These are phyloP conservation scores for Rhodomyrtus psidioides DNA, from an alignment of 441 rosid species.

Conservation along the genomic window DNA sequence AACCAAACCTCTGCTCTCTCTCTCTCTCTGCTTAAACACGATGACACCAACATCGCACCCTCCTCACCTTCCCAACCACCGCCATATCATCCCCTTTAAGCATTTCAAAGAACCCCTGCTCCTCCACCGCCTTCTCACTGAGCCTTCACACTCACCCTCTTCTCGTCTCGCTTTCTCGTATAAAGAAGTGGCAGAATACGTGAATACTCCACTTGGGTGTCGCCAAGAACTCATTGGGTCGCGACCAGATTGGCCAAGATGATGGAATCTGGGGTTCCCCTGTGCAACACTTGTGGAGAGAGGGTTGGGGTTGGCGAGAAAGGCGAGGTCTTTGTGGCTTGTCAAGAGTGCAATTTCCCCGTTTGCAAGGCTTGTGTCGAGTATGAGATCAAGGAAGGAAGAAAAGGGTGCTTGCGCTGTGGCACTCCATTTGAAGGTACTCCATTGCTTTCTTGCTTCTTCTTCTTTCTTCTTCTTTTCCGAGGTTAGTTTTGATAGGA, in stretches of 20 bases:
- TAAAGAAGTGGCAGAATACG: background rate
- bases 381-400: constrained; percentile 73
- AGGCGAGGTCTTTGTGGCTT: constrained; percentile 67
- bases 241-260: constrained; percentile 16
- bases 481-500: background rate
- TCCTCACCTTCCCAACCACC: constrained; percentile 52
- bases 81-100: constrained; percentile 11
- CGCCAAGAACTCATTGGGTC: background rate
- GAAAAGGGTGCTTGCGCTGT: constrained; percentile 73
- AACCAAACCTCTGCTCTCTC: constrained; percentile 26
- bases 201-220: background rate
- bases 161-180: constrained; percentile 11
- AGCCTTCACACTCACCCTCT: constrained; percentile 7
- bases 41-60: constrained; percentile 71
- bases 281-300: constrained; percentile 87
- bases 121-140: constrained; percentile 16
- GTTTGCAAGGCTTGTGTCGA: constrained; percentile 81
- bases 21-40: constrained; percentile 9
- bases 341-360: constrained; percentile 77
- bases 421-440: constrained; percentile 71
- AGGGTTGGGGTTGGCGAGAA: constrained; percentile 49
- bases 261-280: constrained; percentile 76
- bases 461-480: background rate
- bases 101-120: constrained; percentile 22
- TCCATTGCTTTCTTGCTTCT: background rate